Conservation (phyloP, 306 rosid genomes). For the Cercis canadensis region DNA sequence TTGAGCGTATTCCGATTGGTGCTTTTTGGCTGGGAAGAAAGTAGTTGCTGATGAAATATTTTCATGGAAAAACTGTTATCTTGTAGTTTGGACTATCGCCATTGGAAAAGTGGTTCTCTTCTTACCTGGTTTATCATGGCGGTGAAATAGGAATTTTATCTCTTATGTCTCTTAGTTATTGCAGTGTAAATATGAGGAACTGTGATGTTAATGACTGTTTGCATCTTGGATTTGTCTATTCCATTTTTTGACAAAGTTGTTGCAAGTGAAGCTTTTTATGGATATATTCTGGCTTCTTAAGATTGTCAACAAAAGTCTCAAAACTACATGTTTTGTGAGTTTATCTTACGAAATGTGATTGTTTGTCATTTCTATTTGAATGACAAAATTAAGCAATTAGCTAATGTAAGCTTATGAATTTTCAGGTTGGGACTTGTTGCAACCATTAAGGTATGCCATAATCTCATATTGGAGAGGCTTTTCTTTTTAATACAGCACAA, state of each 20-base stretch:
- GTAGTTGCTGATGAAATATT: background rate
- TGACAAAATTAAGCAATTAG: conserved; percentile 8
- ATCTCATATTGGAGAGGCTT: background rate
- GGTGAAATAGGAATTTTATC: background rate
- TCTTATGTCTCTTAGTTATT: background rate
- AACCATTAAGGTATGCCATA: conserved; percentile 81
- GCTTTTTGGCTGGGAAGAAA: background rate
- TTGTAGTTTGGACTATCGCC: background rate
- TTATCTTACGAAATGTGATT: conserved; percentile 9
- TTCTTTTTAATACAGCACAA: background rate
- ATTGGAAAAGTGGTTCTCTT: background rate
- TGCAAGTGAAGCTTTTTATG: background rate
- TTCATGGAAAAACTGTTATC: background rate
- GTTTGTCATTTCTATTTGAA: background rate
- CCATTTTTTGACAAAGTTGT: background rate
- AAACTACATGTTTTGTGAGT: background rate
- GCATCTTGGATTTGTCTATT: background rate
- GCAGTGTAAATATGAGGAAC: background rate
- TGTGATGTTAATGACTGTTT: background rate
- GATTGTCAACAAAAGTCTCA: background rate
- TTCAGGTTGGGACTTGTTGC: conserved; percentile 98
- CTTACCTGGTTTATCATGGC: too few relatives aligned
- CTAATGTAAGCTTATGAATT: conserved; percentile 50
- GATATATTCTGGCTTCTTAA: too few relatives aligned
- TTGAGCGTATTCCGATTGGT: background rate